Base-by-base conservation (phyloP, 495 filamentous ascomycete genomes). In the Mytilinidion resinicola region DNA sequence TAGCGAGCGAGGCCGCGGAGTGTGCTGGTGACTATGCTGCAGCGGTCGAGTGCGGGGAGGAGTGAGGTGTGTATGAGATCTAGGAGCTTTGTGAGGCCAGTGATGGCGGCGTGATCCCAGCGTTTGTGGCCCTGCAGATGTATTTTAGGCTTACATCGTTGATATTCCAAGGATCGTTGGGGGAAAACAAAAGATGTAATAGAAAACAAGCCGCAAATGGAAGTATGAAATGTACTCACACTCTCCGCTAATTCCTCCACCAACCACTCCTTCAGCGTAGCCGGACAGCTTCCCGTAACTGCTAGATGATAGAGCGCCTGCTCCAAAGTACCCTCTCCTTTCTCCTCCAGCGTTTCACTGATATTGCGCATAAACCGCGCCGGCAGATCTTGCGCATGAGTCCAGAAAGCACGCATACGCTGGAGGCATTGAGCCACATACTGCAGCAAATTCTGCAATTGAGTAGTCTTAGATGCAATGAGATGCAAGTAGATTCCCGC, bases 1-100 rank as follows among this genome's bases (percentile, higher is more conserved):
- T 91, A 95, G 65, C 82, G 84, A 9, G 90, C 90, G 17, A 96
- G 80, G 1, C 93, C 92, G n/a, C 89, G 80, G 19, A 97, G 79
- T 10, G 88, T 85, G 59, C 85, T 88, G 51, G 92, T 79, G 19
- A 95, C 82, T n/a, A 96, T 83, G 43, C 80, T 80, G 56, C 89
- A 86, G 48, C 93, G 80, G 60, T 96, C 90, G 9, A 96, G 71
- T 0, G 90, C 91, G 1, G 92, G 92, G 6, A 96, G 76, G 39
- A 96, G 82, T 68, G 89, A 89, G 66, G 96, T 85, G 66, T 96
- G 91, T 0, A 87, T 81, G 25, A 96, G 74, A 48, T 82, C 78
- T 19, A 89, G 82, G 9, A 98, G 80, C 53, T 80, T 87, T 52
- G 88, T 82, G 25, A 95, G 86, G 4, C 90, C 90, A 35, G 76